These are phyloP conservation scores for Aspergillus sp. DNA, from an alignment of 2,329 filamentous ascomycete genomes.

Conservation along the genomic window DNA sequence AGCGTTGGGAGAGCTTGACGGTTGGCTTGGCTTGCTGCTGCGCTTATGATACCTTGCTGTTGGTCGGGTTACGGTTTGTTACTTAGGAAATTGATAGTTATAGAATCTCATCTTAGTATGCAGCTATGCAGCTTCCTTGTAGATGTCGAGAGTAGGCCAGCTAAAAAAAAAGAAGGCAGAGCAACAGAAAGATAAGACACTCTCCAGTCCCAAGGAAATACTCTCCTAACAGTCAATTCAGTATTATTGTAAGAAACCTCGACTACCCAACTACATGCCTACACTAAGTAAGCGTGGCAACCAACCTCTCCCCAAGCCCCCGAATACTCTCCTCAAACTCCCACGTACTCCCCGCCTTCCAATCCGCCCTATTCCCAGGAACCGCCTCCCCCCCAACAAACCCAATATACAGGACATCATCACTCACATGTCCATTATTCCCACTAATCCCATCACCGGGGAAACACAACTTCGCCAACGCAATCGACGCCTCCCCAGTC, in stretches of 20 bases:
- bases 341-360: conserved; percentile 47
- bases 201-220: too few relatives aligned
- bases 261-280: too few relatives aligned
- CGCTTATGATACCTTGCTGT: conserved; percentile 11
- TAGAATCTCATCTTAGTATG: too few relatives aligned
- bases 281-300: conserved; percentile 30
- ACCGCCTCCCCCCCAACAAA: conserved; percentile 61
- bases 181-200: too few relatives aligned
- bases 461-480: conserved; percentile 60
- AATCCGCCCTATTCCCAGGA: conserved; percentile 57
- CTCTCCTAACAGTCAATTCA: too few relatives aligned
- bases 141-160: too few relatives aligned
- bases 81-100: too few relatives aligned
- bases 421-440: conserved; percentile 56
- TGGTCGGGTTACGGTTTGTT: neutral
- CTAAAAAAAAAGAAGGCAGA: too few relatives aligned
- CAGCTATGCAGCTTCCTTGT: too few relatives aligned
- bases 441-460: conserved; percentile 51
- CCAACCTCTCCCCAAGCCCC: conserved; percentile 53
- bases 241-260: too few relatives aligned
- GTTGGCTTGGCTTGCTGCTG: conserved; percentile 8
- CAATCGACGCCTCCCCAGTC: conserved; percentile 60
- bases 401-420: conserved; percentile 64
- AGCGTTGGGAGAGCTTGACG: conserved; percentile 15
- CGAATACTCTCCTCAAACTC: conserved; percentile 52